A percentile compares a stretch with the other conserved stretches of the same genome.
Evolutionary conservation across 768 basidiomycete genomes (phyloP).

Genomic region (Hygrocybe punicea): DNA sequence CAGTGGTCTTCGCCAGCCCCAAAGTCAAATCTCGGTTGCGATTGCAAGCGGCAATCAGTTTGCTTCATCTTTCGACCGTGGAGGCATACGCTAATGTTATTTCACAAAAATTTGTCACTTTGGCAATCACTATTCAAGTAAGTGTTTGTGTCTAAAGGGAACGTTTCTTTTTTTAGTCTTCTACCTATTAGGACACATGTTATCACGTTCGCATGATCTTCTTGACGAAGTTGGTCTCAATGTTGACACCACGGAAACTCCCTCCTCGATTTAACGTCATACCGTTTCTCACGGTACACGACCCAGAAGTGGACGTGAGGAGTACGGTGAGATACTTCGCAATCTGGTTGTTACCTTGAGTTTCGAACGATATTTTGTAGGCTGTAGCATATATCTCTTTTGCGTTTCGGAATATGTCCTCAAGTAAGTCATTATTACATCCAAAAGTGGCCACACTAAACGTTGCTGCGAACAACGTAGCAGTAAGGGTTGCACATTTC

Average conservation of each 20-base stretch:
- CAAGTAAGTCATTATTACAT: constrained; percentile 32
- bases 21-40: constrained; percentile 74
- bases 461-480: constrained; percentile 29
- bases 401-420: constrained; percentile 44
- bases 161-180: neutral
- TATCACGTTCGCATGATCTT: constrained; percentile 81
- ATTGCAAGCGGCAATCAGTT: constrained; percentile 73
- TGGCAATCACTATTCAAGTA: constrained; percentile 79
- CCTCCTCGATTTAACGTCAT: constrained; percentile 75
- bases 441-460: too few species aligned
- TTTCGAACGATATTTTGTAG: constrained; percentile 30
- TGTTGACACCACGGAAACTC: constrained; percentile 64
- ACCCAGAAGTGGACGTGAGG: constrained; percentile 83
- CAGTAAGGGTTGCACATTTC: constrained; percentile 58
- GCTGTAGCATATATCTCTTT: constrained; percentile 55
- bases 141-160: constrained; percentile 13
- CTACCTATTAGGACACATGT: constrained; percentile 65
- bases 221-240: constrained; percentile 65
- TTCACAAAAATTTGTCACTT: constrained; percentile 55
- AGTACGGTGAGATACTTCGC: constrained; percentile 45
- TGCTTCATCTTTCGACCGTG: constrained; percentile 72
- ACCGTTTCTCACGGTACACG: constrained; percentile 85
- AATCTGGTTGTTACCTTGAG: neutral
- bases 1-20: constrained; percentile 36
- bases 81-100: constrained; percentile 56